Evolutionary conservation across 352 stramenopile genomes (phyloP), one percentile per base, ranked within the genome.

Genomic region (Phytophthora quininea): DNA sequence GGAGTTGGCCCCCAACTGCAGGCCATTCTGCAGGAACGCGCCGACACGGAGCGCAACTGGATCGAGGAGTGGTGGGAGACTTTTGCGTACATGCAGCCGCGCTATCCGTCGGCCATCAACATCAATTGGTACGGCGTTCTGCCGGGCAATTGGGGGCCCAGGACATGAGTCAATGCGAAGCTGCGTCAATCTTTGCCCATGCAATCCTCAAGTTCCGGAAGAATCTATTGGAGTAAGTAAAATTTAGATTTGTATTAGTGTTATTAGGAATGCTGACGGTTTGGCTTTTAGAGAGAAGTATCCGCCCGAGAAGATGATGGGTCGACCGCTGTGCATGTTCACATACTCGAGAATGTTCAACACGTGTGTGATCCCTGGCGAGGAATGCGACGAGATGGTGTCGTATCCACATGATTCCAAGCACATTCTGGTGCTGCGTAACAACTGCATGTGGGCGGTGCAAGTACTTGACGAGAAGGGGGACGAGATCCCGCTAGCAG

Each of bases 41-140:
- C 89, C 24, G 82, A 90, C 66, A 81, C 79, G 56, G 86, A 95
- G 72, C 86, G 85, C 65, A 97, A 97, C 68, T 97, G 90, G 90
- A 66, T 97, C 53, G 88, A 98, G 67, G 81, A 98, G 48, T 99
- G 97, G 96, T 99, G 96, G 96, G 98, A 99, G 78, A 97, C 94
- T 3, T 89, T 98, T 37, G 97, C 90, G 60, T 99, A 99, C 82
- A 64, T 99, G 58, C 91, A 98, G 71, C 89, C 87, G 64, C 84
- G 88, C 19, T 98, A 99, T 73, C 95, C 96, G 51, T 96, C 97
- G 40, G 93, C 97, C 19, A 95, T 99, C 70, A 99, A 99, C 73
- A 96, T 99, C 62, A 98, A 96, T 60, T 99, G 98, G 88, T 99
- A 98, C 79, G 98, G 98, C 73, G 93, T 99, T 40, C 88, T 99